Evolutionary conservation across 768 basidiomycete species (phyloP), one percentile per base, ranked within the genome.

Genomic region (Mycena filopes): DNA sequence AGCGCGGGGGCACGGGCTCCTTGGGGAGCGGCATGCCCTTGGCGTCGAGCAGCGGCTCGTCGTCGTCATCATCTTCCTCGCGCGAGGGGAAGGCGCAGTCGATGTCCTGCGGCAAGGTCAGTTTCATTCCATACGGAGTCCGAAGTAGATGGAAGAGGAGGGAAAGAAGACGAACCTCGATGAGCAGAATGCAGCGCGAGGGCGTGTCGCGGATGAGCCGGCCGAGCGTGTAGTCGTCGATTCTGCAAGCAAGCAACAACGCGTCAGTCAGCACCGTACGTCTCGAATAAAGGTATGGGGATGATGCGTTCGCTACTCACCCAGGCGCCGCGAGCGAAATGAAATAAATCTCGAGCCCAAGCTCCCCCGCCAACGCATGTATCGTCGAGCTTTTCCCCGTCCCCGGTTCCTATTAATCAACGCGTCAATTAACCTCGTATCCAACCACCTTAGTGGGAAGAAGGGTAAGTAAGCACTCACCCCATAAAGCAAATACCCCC

Each of bases 271-370:
- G 57, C 61, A 42, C n/a, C n/a, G 23, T n/a, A 36, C 18, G 15
- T 38, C 36, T 23, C 2, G 21, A 36, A 31, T 8, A 9, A 48
- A 9, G 9, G 13, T 48, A 6, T n/a, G n/a, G n/a, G n/a, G n/a
- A n/a, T n/a, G n/a, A n/a, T n/a, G n/a, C n/a, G n/a, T n/a, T n/a
- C n/a, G n/a, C n/a, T n/a, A n/a, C 64, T 40, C 55, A 75, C 75
- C 71, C 68, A 26, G 66, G 68, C 20, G 71, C 67, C 4, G 76
- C 68, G 6, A 79, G 63, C 8, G 73, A 73, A 29, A 79, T 63
- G 23, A 69, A 62, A 70, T 88, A 90, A 63, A 91, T 89, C 73
- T 89, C 86, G 43, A 91, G 79, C 0, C 83, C 81, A 25, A 91
- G 77, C 67, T 88, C 86, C 49, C 86, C 84, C 23, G 85, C 85